Conservation (phyloP, 768 basidiomycete genomes). For the Cystobasidium ongulense region DNA sequence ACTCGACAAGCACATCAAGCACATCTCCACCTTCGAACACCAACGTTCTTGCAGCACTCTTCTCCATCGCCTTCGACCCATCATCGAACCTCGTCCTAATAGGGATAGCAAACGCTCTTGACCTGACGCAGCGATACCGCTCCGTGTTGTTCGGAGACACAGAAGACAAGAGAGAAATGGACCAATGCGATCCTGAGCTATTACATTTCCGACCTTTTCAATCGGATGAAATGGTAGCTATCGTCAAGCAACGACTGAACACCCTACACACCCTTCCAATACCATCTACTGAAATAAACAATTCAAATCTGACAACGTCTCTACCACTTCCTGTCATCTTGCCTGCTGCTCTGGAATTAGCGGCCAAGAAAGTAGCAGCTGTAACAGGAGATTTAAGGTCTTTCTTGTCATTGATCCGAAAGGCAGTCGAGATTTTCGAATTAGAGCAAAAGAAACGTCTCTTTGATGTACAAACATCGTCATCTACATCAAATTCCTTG, state of each 20-base stretch:
- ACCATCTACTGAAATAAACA: neutral
- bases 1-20: slow-evolving; percentile 48
- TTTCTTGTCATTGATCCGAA: slow-evolving; percentile 68
- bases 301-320: slow-evolving; percentile 36
- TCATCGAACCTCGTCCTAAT: slow-evolving; percentile 58
- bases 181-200: slow-evolving; percentile 43
- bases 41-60: slow-evolving; percentile 57
- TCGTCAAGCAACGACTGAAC: slow-evolving; percentile 59
- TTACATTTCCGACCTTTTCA: slow-evolving; percentile 76
- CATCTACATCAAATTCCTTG: slow-evolving; percentile 47
- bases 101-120: slow-evolving; percentile 83
- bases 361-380: slow-evolving; percentile 71
- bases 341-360: slow-evolving; percentile 56
- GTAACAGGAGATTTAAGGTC: slow-evolving; percentile 74
- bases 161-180: slow-evolving; percentile 18
- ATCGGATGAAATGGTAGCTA: slow-evolving; percentile 60
- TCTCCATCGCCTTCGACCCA: slow-evolving; percentile 58
- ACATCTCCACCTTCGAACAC: slow-evolving; percentile 43
- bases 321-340: slow-evolving; percentile 51
- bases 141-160: neutral
- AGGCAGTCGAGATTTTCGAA: slow-evolving; percentile 65
- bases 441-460: slow-evolving; percentile 40
- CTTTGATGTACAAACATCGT: slow-evolving; percentile 16
- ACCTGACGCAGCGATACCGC: slow-evolving; percentile 55
- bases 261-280: slow-evolving; percentile 47